Evolutionary conservation across 257 asterid species (phyloP), one percentile per base, ranked within the genome.

Genomic region (Linaria vulgaris): DNA sequence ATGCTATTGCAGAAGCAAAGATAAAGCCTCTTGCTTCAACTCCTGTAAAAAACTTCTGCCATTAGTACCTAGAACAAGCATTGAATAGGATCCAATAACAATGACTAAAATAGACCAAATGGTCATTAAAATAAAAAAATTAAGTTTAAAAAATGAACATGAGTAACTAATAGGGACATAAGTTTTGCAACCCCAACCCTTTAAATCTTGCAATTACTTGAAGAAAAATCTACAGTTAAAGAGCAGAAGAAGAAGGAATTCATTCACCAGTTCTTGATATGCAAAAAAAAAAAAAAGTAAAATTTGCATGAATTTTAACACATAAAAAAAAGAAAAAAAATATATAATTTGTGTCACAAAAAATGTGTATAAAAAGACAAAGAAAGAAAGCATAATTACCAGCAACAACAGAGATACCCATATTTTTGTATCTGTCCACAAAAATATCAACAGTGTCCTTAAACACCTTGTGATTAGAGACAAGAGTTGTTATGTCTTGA

Each of bases 361-460:
- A 23, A 59, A 41, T 5, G 53, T 20, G 17, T 1, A 39, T 51
- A 47, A 50, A 9, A 17, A 21, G 43, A 66, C n/a, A 22, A 47
- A 49, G 12, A 21, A 17, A 47, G 22, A 73, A 44, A 27, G 9
- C 12, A 53, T 27, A n/a, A n/a, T 75, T 82, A 91, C 97, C 98
- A 70, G 98, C 98, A 74, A 91, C 96, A 76, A 83, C 84, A 61
- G 98, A 84, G 76, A 91, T 91, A 11, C 60, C 83, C 98, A 85
- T 91, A 73, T 79, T 78, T 48, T 74, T 75, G 80, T 91, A 91
- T 64, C 98, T 85, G 45, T 91, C 96, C 57, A 88, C 90, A 76
- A 91, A 88, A 62, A 91, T 91, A 25, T 91, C 96, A 59, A 91
- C 78, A 58, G 95, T 72, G 14, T 88, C 85, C 79, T 88, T 85